phyloP scores from a whole-genome alignment of 495 filamentous ascomycete species.

The Echria macrotheca region DNA sequence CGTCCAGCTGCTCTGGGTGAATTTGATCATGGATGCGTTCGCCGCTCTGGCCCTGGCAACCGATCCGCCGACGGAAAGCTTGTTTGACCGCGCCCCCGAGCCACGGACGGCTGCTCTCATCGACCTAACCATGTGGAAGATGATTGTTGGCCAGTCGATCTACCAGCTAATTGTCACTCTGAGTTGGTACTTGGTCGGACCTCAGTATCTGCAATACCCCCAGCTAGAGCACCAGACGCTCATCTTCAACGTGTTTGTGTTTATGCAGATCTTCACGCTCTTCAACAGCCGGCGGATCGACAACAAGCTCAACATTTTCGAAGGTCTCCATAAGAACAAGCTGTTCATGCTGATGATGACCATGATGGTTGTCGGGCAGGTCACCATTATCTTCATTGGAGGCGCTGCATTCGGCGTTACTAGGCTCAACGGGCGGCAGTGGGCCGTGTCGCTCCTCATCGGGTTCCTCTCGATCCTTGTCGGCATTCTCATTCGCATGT shows the following conservation, averaged over 20 bases:
- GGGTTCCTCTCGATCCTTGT: constrained; percentile 14
- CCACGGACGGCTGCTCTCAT: constrained; percentile 60
- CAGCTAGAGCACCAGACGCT: background rate
- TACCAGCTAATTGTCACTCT: constrained; percentile 76
- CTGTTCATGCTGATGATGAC: constrained; percentile 3
- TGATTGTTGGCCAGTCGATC: constrained; percentile 82
- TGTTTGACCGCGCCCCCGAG: constrained; percentile 69
- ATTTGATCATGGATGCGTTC: constrained; percentile 91
- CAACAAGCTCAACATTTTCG: constrained; percentile 9
- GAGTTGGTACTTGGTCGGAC: constrained; percentile 67
- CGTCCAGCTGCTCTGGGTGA: constrained; percentile 88
- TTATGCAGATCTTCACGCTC: constrained; percentile 6
- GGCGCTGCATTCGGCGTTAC: background rate
- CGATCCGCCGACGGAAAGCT: constrained; percentile 76
- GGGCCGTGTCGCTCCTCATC: constrained; percentile 10
- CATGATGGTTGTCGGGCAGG: background rate
- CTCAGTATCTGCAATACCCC: constrained; percentile 49
- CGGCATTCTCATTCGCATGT: constrained; percentile 13
- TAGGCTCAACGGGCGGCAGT: background rate
- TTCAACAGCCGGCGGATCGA: constrained; percentile 3
- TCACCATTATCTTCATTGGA: constrained; percentile 2
- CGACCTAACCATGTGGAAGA: constrained; percentile 72
- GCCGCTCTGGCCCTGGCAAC: constrained; percentile 82
- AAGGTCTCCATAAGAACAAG: constrained; percentile 1
- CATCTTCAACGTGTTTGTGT: constrained; percentile 4